A percentile compares a stretch with the other conserved stretches of the same genome.
Conservation (phyloP, 1,139 yeast species). For the Magnusiomyces magnusii region DNA sequence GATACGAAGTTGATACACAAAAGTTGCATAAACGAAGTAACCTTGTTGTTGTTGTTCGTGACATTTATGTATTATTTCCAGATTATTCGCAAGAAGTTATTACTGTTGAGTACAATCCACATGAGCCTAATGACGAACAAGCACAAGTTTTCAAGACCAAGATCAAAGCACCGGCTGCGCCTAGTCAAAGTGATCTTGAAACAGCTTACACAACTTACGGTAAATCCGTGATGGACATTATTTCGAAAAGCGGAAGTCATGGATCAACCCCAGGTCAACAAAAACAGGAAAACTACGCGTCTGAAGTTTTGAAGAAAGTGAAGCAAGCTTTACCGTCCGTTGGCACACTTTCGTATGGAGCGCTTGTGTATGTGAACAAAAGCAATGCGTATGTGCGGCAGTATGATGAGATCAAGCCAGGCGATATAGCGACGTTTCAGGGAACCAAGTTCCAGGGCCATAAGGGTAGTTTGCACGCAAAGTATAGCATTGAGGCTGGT, state of each 20-base stretch:
- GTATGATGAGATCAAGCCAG: conserved; percentile 62
- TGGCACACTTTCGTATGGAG: conserved; percentile 67
- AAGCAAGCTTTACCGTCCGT: conserved; percentile 44
- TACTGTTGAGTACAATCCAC: conserved; percentile 44
- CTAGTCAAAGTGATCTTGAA: no score
- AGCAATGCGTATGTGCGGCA: conserved; percentile 52
- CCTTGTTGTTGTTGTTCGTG: conserved; percentile 45
- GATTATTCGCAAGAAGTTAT: conserved; percentile 64
- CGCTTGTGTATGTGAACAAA: conserved; percentile 54
- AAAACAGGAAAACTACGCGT: not conserved
- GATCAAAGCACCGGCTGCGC: not conserved
- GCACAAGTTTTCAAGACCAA: conserved; percentile 23
- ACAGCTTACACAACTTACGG: no score
- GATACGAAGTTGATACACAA: conserved; percentile 60
- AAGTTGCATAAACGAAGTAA: conserved; percentile 52
- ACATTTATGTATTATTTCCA: conserved; percentile 64
- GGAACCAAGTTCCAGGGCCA: conserved; percentile 68
- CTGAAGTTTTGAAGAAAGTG: conserved; percentile 16
- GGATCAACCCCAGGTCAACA: no score
- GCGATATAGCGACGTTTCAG: conserved; percentile 73
- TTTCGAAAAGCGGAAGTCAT: no score
- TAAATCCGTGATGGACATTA: not conserved
- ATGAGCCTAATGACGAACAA: conserved; percentile 39
- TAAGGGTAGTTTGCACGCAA: no score
- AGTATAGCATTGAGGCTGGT: conserved; percentile 44